These are phyloP conservation scores for Arachis stenosperma DNA, from an alignment of 306 rosid species.

Conservation along the genomic window DNA sequence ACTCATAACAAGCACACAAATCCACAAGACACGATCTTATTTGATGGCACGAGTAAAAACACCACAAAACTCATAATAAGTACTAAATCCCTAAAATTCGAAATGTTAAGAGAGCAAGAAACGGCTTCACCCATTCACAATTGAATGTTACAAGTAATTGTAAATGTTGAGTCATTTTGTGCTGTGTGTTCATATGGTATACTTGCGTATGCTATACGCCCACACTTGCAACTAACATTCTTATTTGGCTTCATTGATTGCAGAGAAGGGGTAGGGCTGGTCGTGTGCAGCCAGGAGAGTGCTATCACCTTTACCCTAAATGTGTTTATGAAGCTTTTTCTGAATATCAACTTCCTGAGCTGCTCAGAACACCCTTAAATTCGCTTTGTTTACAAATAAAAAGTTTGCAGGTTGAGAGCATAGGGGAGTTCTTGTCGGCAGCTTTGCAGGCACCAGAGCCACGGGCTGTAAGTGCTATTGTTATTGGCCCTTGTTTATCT, in stretches of 20 bases:
- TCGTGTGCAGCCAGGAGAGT: slow-evolving; percentile 96
- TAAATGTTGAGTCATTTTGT: not conserved
- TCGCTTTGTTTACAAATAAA: slow-evolving; percentile 98
- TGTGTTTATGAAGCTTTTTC: slow-evolving; percentile 91
- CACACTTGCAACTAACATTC: slow-evolving; percentile 32
- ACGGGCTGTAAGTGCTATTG: slow-evolving; percentile 65
- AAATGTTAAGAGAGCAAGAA: too few species aligned
- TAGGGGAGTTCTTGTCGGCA: slow-evolving; percentile 89
- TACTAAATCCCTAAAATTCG: too few species aligned
- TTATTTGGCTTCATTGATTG: slow-evolving; percentile 44
- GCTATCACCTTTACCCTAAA: slow-evolving; percentile 91
- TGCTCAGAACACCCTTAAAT: slow-evolving; percentile 92
- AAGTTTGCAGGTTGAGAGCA: slow-evolving; percentile 94
- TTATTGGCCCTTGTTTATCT: not conserved
- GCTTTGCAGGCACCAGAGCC: slow-evolving; percentile 92
- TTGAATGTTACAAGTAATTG: too few species aligned
- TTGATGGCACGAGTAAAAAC: too few species aligned
- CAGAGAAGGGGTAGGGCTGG: slow-evolving; percentile 99
- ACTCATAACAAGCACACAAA: too few species aligned
- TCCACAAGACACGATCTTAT: too few species aligned
- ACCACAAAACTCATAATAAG: too few species aligned
- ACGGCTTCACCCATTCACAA: too few species aligned
- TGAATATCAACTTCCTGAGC: slow-evolving; percentile 96
- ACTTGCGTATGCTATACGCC: slow-evolving; percentile 18
- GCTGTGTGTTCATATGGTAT: slow-evolving; percentile 11